Conservation (phyloP, 140 eudicot genomes). For the Flaveria floridana region DNA sequence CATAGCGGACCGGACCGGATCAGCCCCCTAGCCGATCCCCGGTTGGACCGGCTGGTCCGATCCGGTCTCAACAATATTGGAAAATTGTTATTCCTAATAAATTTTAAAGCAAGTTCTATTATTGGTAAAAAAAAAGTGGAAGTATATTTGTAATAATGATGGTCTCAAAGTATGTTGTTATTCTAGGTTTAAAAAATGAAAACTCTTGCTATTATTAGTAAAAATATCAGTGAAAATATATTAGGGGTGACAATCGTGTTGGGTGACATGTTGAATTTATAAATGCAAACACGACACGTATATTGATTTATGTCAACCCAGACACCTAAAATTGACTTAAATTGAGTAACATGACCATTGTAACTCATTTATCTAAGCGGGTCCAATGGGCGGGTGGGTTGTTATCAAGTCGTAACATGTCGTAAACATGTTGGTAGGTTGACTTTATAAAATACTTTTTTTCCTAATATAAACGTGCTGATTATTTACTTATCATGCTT, state of each 20-base stretch:
- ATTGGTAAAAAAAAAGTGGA: not conserved
- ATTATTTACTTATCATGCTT: no score
- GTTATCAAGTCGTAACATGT: not conserved
- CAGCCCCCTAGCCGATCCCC: no score
- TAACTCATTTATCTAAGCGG: conserved; percentile 1
- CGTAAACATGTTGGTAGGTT: no score
- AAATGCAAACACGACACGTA: not conserved
- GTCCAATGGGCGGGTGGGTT: not conserved
- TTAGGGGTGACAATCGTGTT: not conserved
- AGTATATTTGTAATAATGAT: not conserved
- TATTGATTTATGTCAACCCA: not conserved
- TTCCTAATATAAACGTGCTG: no score
- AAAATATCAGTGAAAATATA: not conserved
- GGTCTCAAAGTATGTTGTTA: not conserved
- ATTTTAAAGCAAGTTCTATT: not conserved
- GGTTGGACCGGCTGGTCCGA: no score
- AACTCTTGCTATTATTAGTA: conserved; percentile 1
- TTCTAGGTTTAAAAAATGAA: not conserved
- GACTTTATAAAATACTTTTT: no score
- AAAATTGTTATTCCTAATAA: not conserved
- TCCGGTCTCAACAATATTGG: no score
- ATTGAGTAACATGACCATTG: not conserved
- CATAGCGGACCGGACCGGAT: no score
- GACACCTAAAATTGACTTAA: no score
- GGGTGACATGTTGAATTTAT: not conserved